Evolutionary conservation across 768 basidiomycete genomes (phyloP).

Genomic region (Pleurotus djamor): DNA sequence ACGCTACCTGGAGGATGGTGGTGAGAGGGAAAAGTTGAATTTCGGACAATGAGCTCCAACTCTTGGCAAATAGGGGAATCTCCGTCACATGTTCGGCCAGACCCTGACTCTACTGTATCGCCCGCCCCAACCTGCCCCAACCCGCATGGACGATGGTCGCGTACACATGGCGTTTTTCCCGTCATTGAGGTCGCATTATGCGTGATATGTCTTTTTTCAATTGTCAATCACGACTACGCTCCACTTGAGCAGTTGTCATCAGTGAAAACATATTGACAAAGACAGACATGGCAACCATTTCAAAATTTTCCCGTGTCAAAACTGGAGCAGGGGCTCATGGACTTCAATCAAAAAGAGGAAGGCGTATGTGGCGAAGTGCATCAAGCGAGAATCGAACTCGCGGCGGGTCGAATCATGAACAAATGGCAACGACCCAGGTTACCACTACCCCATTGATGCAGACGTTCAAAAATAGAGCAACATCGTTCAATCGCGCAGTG

Average conservation of each 20-base stretch:
- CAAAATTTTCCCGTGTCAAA: neutral
- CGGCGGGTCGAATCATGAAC: neutral
- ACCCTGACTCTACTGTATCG: neutral
- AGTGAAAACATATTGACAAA: neutral
- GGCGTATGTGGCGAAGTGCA: neutral
- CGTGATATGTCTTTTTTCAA: neutral
- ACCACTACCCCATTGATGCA: neutral
- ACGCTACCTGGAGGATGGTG: neutral
- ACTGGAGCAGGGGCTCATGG: no score
- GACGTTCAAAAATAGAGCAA: no score
- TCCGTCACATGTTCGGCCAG: slow-evolving; percentile 6
- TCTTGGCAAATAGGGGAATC: neutral
- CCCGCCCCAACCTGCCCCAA: no score
- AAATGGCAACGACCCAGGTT: neutral
- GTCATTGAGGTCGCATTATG: neutral
- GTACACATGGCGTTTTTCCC: neutral
- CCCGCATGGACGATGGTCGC: neutral
- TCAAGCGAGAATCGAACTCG: neutral
- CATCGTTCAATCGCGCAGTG: no score
- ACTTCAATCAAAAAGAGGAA: neutral
- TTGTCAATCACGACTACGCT: neutral
- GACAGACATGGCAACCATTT: neutral
- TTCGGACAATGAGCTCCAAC: neutral
- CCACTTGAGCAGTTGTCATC: slow-evolving; percentile 1
- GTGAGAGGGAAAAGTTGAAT: neutral